Evolutionary conservation across 1,139 yeast genomes (phyloP).

Genomic region (Taphrina pruni): DNA sequence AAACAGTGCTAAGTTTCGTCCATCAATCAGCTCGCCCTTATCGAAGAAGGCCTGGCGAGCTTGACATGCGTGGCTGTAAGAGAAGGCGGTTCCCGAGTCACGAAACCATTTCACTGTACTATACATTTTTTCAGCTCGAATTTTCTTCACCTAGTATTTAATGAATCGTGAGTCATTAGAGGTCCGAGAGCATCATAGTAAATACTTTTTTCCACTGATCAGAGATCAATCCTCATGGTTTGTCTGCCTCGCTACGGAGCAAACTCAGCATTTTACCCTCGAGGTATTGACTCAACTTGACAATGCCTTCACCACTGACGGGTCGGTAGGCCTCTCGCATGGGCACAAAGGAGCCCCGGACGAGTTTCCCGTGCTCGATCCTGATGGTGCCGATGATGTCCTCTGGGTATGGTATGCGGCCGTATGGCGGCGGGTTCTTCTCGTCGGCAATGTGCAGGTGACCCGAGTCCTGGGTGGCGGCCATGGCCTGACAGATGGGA

Average conservation of each 20-base stretch:
- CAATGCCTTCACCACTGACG: slow-evolving; percentile 33
- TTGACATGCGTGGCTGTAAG: not conserved
- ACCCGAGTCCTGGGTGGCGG: slow-evolving; percentile 62
- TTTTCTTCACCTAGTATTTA: not conserved
- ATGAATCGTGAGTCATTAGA: not conserved
- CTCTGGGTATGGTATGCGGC: slow-evolving; percentile 74
- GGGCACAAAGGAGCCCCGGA: slow-evolving; percentile 28
- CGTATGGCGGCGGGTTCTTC: slow-evolving; percentile 68
- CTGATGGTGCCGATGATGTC: slow-evolving; percentile 74
- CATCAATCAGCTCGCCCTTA: slow-evolving; percentile 30
- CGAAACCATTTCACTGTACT: not conserved
- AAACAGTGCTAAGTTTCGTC: slow-evolving; percentile 34
- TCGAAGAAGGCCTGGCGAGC: slow-evolving; percentile 33
- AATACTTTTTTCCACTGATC: too few relatives aligned
- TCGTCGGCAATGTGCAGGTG: slow-evolving; percentile 77
- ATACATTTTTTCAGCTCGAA: too few relatives aligned
- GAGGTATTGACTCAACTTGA: slow-evolving; percentile 31
- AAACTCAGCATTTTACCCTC: slow-evolving; percentile 23
- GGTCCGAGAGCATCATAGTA: too few relatives aligned
- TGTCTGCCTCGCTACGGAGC: slow-evolving; percentile 12
- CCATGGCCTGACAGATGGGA: slow-evolving; percentile 66
- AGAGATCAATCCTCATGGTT: slow-evolving; percentile 1
- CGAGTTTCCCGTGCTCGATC: slow-evolving; percentile 55
- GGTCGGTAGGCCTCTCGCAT: slow-evolving; percentile 39
- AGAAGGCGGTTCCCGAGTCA: too few relatives aligned